phyloP scores from a whole-genome alignment of 176 grass and related monocot genomes.

The Cenchrus americanus region DNA sequence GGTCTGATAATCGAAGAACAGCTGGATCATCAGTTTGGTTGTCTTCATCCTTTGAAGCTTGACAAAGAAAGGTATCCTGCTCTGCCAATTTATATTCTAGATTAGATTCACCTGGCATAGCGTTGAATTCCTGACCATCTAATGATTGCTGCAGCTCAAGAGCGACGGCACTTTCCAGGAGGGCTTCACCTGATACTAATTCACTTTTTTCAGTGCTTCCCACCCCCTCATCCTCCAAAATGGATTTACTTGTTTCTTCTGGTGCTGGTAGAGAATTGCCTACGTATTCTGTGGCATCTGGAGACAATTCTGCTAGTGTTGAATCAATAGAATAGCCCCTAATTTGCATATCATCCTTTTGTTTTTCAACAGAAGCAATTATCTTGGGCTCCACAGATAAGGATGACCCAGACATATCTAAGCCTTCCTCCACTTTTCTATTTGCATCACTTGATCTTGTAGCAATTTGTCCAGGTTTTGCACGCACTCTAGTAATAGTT shows the following conservation, averaged over 20 bases:
- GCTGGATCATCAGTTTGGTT: constrained; percentile 19
- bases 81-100: constrained; percentile 29
- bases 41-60: constrained; percentile 19
- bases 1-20: constrained; percentile 37
- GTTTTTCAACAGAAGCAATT: constrained; percentile 36
- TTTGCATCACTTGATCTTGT: constrained; percentile 21
- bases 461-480: constrained; percentile 22
- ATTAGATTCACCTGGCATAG: constrained; percentile 21
- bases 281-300: constrained; percentile 31
- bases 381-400: constrained; percentile 32
- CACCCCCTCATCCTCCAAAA: constrained; percentile 38
- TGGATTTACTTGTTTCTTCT: constrained; percentile 42
- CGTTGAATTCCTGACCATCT: constrained; percentile 40
- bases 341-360: constrained; percentile 40
- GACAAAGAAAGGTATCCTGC: neutral
- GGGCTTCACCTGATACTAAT: constrained; percentile 29
- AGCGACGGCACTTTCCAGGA: constrained; percentile 19
- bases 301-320: constrained; percentile 17
- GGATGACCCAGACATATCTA: constrained; percentile 33
- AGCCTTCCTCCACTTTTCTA: constrained; percentile 18
- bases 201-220: constrained; percentile 36
- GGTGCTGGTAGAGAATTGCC: constrained; percentile 30
- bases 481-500: constrained; percentile 13
- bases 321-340: constrained; percentile 6
- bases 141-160: constrained; percentile 38